phyloP scores from a whole-genome alignment of 2,329 filamentous ascomycete genomes.

The Leptographium lundbergii region DNA sequence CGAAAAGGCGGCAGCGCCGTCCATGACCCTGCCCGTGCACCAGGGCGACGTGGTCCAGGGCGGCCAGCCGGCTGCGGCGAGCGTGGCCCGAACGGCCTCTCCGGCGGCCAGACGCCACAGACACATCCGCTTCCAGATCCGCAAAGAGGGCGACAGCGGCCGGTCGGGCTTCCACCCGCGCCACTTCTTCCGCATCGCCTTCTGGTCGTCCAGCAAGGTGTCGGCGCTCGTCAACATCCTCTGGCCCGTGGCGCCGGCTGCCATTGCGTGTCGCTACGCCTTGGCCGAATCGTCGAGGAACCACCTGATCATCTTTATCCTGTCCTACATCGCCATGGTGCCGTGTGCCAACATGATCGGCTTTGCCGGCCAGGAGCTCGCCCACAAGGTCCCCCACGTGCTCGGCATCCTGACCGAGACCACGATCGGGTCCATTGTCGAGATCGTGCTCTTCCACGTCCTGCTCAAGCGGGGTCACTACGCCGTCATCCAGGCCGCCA shows the following conservation, averaged over 20 bases:
- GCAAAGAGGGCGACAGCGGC: conserved; percentile 49
- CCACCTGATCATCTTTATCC: conserved; percentile 52
- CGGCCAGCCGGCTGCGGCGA: too few species aligned
- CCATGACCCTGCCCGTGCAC: conserved; percentile 2
- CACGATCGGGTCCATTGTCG: conserved; percentile 58
- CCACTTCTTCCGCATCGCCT: conserved; percentile 51
- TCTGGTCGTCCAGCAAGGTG: conserved; percentile 47
- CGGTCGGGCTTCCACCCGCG: conserved; percentile 50
- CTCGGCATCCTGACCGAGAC: conserved; percentile 50
- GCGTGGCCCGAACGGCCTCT: neutral
- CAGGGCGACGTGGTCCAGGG: neutral
- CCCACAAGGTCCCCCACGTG: conserved; percentile 64
- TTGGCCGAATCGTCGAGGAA: conserved; percentile 18
- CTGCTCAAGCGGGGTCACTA: conserved; percentile 44
- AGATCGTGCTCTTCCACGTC: conserved; percentile 74
- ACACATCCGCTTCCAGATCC: conserved; percentile 7
- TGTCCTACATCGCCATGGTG: conserved; percentile 67
- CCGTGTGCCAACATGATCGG: conserved; percentile 65
- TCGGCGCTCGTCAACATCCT: conserved; percentile 57
- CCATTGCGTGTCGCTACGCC: conserved; percentile 46
- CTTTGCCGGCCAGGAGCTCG: conserved; percentile 59
- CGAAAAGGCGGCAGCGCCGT: neutral
- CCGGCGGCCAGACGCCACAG: neutral
- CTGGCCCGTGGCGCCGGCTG: conserved; percentile 63
- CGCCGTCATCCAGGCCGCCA: conserved; percentile 70